A percentile compares a stretch with the other conserved stretches of the same genome.
Conservation (phyloP, 768 basidiomycete species). For the Collybiopsis luxurians region DNA sequence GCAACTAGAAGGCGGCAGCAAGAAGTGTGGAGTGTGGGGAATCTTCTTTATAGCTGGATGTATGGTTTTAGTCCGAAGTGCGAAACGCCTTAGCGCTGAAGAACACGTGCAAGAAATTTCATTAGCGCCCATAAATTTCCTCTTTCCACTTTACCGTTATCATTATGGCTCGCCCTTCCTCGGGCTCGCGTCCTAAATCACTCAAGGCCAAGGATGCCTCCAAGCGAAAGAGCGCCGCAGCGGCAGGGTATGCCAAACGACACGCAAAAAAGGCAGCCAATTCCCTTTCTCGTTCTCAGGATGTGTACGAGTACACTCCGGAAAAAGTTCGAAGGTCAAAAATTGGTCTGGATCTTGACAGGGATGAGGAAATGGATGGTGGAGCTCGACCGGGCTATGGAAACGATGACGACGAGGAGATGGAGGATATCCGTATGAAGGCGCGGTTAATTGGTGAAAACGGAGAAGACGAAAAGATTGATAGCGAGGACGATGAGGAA, state of each 20-base stretch:
- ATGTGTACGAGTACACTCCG: slow-evolving; percentile 66
- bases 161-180: neutral
- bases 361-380: slow-evolving; percentile 46
- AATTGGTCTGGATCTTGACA: slow-evolving; percentile 52
- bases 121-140: too few relatives aligned
- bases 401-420: slow-evolving; percentile 35
- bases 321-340: slow-evolving; percentile 50
- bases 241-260: slow-evolving; percentile 50
- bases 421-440: slow-evolving; percentile 27
- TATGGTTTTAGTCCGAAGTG: too few relatives aligned
- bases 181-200: neutral
- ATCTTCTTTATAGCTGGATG: too few relatives aligned
- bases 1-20: too few relatives aligned
- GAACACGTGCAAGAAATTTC: too few relatives aligned
- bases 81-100: too few relatives aligned
- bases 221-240: slow-evolving; percentile 19
- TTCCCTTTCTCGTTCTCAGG: slow-evolving; percentile 30
- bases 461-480: slow-evolving; percentile 52
- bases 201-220: neutral
- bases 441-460: slow-evolving; percentile 49
- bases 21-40: too few relatives aligned
- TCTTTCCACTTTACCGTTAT: too few relatives aligned
- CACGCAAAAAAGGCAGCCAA: slow-evolving; percentile 44
- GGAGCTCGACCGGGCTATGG: slow-evolving; percentile 42
- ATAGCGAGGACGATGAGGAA: slow-evolving; percentile 78